These are phyloP conservation scores for Thraustochytrium striatum DNA, from an alignment of 352 stramenopile species.

Conservation along the genomic window DNA sequence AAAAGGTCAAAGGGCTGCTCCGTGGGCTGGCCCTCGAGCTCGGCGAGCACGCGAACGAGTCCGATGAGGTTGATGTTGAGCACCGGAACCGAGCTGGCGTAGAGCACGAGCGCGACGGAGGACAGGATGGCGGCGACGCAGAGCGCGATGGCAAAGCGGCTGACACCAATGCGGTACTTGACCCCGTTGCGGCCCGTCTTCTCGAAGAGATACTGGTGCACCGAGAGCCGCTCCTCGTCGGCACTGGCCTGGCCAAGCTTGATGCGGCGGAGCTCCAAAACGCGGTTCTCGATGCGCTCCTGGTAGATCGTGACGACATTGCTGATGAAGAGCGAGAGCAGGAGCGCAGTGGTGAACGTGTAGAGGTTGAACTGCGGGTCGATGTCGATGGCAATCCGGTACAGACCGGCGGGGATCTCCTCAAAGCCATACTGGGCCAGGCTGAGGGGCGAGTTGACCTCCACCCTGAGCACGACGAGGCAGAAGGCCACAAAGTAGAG, in stretches of 20 bases:
- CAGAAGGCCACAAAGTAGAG: slow-evolving; percentile 40
- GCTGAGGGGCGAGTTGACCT: slow-evolving; percentile 6
- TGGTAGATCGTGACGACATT: slow-evolving; percentile 45
- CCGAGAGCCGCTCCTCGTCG: slow-evolving; percentile 23
- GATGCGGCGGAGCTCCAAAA: slow-evolving; percentile 27
- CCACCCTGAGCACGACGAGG: slow-evolving; percentile 42
- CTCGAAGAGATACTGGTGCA: slow-evolving; percentile 43
- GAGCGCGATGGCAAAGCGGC: neutral
- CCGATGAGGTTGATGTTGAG: slow-evolving; percentile 11
- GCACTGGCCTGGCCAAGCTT: slow-evolving; percentile 7
- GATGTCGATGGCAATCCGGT: slow-evolving; percentile 25
- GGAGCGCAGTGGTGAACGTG: slow-evolving; percentile 39
- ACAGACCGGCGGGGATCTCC: neutral
- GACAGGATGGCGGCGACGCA: slow-evolving; percentile 16
- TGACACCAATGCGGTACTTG: slow-evolving; percentile 38
- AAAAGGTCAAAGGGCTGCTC: slow-evolving; percentile 40
- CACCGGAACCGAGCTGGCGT: neutral
- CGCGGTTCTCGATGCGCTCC: neutral
- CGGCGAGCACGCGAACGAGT: slow-evolving; percentile 19
- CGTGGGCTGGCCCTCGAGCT: neutral
- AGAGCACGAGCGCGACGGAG: neutral
- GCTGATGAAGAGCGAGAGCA: slow-evolving; percentile 46
- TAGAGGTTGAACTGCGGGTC: slow-evolving; percentile 36
- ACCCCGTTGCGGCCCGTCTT: slow-evolving; percentile 33
- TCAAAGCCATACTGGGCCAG: neutral